A percentile compares a stretch with the other conserved stretches of the same genome.
phyloP scores from a whole-genome alignment of 306 rosid genomes.

The Begonia fuchsioides region DNA sequence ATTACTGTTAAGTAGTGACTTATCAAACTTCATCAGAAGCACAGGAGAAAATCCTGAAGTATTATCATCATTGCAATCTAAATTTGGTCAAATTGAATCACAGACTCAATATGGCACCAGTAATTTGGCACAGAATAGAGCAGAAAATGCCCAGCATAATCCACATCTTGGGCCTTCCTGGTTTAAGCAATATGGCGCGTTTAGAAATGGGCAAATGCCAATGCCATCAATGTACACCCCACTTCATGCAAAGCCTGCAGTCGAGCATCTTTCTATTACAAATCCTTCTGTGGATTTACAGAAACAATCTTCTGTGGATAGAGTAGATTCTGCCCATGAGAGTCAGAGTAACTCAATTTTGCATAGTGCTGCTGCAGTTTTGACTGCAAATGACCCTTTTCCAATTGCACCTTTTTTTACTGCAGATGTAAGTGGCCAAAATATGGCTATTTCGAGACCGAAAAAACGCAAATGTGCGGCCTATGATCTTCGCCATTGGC shows the following conservation, averaged over 20 bases:
- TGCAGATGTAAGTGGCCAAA: conserved; percentile 10
- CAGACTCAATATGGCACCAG: conserved; percentile 18
- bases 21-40: conserved; percentile 16
- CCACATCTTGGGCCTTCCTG: conserved; percentile 16
- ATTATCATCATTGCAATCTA: conserved; percentile 11
- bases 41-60: conserved; percentile 20
- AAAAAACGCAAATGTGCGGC: conserved; percentile 32
- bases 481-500: conserved; percentile 29
- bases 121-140: conserved; percentile 11
- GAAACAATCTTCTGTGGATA: conserved; percentile 18
- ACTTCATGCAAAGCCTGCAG: conserved; percentile 12
- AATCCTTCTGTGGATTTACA: conserved; percentile 22
- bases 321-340: conserved; percentile 13
- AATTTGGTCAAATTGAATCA: conserved; percentile 17
- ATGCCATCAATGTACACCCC: conserved; percentile 14
- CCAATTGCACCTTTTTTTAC: conserved; percentile 12
- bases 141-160: conserved; percentile 19
- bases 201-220: conserved; percentile 27
- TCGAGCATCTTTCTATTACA: conserved; percentile 15
- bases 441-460: conserved; percentile 13
- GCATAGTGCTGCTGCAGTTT: conserved; percentile 17
- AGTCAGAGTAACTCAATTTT: conserved; percentile 20
- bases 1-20: conserved; percentile 11
- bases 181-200: conserved; percentile 23
- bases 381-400: conserved; percentile 12